Base-by-base conservation (phyloP, 257 asterid species). In the Solanum sparsipilum region DNA sequence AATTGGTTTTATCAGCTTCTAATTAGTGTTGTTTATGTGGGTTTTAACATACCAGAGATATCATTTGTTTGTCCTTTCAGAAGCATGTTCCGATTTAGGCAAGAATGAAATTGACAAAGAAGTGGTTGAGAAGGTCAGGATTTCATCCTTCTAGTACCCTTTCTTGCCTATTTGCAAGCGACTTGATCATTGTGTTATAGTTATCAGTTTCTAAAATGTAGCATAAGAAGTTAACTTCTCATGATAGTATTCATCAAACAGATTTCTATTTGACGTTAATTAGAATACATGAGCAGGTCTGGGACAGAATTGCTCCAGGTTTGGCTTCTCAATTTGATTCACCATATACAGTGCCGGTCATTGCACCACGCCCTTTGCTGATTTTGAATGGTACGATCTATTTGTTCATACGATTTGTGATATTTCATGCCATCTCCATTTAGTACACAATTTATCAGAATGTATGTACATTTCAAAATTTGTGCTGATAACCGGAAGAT, bases 291-390 rank as follows among this genome's bases (percentile, higher is more conserved):
- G 15, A 82, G 70, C 91, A 97, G 99, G 99, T 95, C 60, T 97
- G 99, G 98, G 94, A 94, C 86, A 92, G 97, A 90, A 96, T 95
- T 87, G 98, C 98, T 88, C 98, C 99, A 36, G 98, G 96, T 88
- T 91, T 97, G 91, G 95, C 92, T 58, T 94, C 98, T 44, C 71
- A 13, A 35, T 97, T 96, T 56, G 99, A 97, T 93, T 88, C 98
- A 27, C 96, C 98, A 78, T 83, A 92, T 89, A 91, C 98, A 6
- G 74, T 97, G 35, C 95, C 98, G 9, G 88, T 85, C 5, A 97
- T 96, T 82, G 94, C 96, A 63, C 98, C 95, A 9, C 96, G 98
- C 5, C 99, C 98, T 67, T 94, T 97, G 87, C 92, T 97, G 87
- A 93, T 97, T 87, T 87, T 97, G 91, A 95, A 93, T 83, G 99